Evolutionary conservation across 495 filamentous ascomycete genomes (phyloP).

Genomic region (Aspergillus sclerotiicarbonarius): DNA sequence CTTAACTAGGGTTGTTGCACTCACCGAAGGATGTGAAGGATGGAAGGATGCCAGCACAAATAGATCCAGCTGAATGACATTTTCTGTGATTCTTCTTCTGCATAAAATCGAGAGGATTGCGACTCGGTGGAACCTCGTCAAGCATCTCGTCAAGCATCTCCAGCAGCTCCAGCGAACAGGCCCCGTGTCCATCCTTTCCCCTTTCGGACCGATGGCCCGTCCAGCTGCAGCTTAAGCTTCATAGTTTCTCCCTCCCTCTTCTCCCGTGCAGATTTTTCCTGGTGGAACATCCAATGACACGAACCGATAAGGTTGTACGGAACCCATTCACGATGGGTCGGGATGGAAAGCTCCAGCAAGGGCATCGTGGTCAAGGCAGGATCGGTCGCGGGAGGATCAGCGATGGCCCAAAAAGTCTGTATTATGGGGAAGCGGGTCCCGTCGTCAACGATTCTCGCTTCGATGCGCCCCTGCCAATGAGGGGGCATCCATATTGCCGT

Average conservation of each 20-base stretch:
- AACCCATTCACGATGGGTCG: too few relatives aligned
- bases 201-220: background rate
- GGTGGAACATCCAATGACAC: background rate
- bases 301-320: too few relatives aligned
- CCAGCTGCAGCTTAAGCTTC: background rate
- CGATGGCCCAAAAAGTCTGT: background rate
- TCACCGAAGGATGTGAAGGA: background rate
- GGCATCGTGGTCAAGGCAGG: background rate
- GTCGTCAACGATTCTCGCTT: background rate
- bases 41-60: too few relatives aligned
- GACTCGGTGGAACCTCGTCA: too few relatives aligned
- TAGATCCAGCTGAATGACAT: too few relatives aligned
- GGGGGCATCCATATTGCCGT: background rate
- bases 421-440: conserved; percentile 8
- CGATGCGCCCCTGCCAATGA: background rate
- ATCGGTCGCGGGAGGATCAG: background rate
- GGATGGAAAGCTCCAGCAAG: background rate
- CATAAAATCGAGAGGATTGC: too few relatives aligned
- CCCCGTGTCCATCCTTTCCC: background rate
- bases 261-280: background rate
- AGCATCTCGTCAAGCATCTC: background rate
- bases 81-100: too few relatives aligned
- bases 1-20: background rate
- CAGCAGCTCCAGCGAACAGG: background rate
- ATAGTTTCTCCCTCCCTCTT: background rate